Conservation (phyloP, 495 filamentous ascomycete species). For the Penicillium dipodomyicola region DNA sequence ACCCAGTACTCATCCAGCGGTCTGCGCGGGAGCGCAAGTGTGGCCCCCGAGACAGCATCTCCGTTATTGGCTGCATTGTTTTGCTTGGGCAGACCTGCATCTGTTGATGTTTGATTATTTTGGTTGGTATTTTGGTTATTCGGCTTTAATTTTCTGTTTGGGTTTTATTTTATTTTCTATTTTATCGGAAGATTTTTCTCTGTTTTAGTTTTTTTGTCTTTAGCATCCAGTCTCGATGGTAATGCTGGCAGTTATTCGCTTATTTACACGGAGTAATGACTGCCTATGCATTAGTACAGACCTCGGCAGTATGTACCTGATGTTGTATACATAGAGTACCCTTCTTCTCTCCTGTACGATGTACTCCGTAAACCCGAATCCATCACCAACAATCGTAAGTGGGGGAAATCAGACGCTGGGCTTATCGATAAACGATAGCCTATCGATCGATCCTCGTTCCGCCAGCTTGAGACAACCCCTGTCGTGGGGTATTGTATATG, state of each 20-base stretch:
- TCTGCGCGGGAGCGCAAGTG: conserved; percentile 36
- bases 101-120: conserved; percentile 7
- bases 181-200: neutral
- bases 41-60: conserved; percentile 15
- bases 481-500: conserved; percentile 18
- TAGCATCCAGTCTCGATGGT: neutral
- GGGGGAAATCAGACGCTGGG: conserved; percentile 8
- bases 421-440: conserved; percentile 32
- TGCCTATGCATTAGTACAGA: neutral
- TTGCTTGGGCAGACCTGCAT: conserved; percentile 51
- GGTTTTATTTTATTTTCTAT: conserved; percentile 9
- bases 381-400: neutral
- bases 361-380: neutral
- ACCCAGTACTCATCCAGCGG: conserved; percentile 29
- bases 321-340: neutral
- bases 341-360: neutral
- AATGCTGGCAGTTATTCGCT: neutral
- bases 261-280: neutral
- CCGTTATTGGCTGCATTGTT: conserved; percentile 48
- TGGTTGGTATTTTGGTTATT: conserved; percentile 2
- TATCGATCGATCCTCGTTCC: conserved; percentile 21
- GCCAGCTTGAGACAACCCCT: conserved; percentile 14
- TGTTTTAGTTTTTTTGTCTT: neutral
- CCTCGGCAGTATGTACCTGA: neutral
- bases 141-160: conserved; percentile 1